Evolutionary conservation across 2,329 filamentous ascomycete species (phyloP).

Genomic region (Beauveria sp.): DNA sequence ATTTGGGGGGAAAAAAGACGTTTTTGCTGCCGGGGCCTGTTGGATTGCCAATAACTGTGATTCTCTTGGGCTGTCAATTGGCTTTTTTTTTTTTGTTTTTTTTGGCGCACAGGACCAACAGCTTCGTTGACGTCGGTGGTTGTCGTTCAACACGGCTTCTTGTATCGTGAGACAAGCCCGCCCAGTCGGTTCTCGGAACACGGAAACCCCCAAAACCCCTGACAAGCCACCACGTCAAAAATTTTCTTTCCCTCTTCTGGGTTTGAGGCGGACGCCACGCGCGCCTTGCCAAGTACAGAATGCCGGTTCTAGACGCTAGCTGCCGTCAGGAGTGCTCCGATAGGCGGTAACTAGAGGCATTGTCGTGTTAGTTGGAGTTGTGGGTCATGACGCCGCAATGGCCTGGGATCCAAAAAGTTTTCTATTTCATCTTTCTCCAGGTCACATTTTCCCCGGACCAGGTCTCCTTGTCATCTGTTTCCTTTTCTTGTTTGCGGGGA

Average conservation of each 20-base stretch:
- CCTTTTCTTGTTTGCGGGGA: constrained; percentile 7
- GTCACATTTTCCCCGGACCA: constrained; percentile 6
- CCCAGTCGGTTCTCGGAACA: background rate
- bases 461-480: constrained; percentile 7
- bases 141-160: background rate
- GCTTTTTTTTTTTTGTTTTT: background rate
- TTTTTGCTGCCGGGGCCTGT: background rate
- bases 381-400: background rate
- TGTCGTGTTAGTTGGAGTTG: background rate
- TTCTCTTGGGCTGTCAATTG: background rate
- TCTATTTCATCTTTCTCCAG: constrained; percentile 5
- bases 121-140: background rate
- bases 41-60: background rate
- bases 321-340: constrained; percentile 8
- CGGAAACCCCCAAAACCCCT: background rate
- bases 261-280: constrained; percentile 2
- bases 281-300: constrained; percentile 4
- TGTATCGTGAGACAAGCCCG: background rate
- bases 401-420: background rate
- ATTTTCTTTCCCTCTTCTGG: background rate
- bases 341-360: background rate
- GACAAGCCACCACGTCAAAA: constrained; percentile 9
- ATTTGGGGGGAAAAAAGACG: background rate
- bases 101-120: background rate
- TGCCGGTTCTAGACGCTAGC: constrained; percentile 11